Conservation (phyloP, 805 yeast genomes). For the Kodamaea laetipori region DNA sequence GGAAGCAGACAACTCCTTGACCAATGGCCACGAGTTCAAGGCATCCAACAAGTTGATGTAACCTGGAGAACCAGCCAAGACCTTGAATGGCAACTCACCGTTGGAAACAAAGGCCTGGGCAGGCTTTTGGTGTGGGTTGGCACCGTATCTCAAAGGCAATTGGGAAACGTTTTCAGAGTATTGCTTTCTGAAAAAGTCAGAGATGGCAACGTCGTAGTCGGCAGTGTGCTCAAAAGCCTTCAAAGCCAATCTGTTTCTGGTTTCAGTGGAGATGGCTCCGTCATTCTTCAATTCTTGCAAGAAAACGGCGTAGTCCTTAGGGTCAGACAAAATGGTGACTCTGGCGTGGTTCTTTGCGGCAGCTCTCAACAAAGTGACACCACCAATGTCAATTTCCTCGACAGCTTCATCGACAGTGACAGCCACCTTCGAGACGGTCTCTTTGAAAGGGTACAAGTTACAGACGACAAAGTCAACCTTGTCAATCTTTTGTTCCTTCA, state of each 20-base stretch:
- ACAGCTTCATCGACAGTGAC: slow-evolving; percentile 97
- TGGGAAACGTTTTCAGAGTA: slow-evolving; percentile 88
- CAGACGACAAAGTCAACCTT: slow-evolving; percentile 97
- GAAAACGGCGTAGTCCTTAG: slow-evolving; percentile 86
- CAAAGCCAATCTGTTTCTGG: slow-evolving; percentile 83
- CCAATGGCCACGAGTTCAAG: slow-evolving; percentile 97
- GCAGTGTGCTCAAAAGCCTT: slow-evolving; percentile 99
- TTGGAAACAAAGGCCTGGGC: slow-evolving; percentile 92
- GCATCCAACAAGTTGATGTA: slow-evolving; percentile 97
- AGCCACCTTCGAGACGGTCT: slow-evolving; percentile 91
- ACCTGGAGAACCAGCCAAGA: slow-evolving; percentile 93
- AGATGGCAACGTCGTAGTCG: slow-evolving; percentile 91
- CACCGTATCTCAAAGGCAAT: slow-evolving; percentile 95
- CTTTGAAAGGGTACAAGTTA: slow-evolving; percentile 97
- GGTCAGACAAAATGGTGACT: slow-evolving; percentile 94
- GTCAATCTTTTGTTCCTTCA: slow-evolving; percentile 85
- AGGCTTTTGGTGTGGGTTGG: slow-evolving; percentile 99
- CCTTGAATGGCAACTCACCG: slow-evolving; percentile 92
- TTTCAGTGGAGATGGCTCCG: slow-evolving; percentile 70
- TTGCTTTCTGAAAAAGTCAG: slow-evolving; percentile 97
- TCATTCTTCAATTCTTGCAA: slow-evolving; percentile 76
- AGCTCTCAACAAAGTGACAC: slow-evolving; percentile 95
- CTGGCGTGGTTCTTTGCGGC: slow-evolving; percentile 98
- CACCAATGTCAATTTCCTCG: slow-evolving; percentile 96
- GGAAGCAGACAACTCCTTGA: slow-evolving; percentile 92